phyloP scores from a whole-genome alignment of 306 rosid species.

The Quillaja saponaria region DNA sequence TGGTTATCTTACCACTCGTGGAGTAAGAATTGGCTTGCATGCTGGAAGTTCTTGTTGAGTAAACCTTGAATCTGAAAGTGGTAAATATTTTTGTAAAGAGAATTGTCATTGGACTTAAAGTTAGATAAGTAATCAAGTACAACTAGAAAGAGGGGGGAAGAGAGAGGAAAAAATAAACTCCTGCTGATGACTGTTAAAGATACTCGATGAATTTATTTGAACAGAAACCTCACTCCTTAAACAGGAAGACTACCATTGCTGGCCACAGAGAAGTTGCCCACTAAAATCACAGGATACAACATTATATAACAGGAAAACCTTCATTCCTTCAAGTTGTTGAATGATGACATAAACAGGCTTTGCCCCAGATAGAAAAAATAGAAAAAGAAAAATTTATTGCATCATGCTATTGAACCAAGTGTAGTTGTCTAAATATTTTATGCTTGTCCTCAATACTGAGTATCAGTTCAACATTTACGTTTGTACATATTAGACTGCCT shows the following conservation, averaged over 20 bases:
- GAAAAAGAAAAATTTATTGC: constrained; percentile 11
- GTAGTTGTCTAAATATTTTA: not conserved
- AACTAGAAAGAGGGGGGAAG: constrained; percentile 16
- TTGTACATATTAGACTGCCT: no score
- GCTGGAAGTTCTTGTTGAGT: constrained; percentile 99
- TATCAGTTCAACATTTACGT: no score
- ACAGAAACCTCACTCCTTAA: not conserved
- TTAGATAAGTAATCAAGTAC: not conserved
- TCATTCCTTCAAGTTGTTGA: no score
- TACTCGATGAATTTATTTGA: constrained; percentile 13
- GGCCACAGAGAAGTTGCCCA: not conserved
- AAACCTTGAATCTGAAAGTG: constrained; percentile 75
- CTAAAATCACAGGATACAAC: no score
- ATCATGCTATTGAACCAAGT: constrained; percentile 9
- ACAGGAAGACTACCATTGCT: not conserved
- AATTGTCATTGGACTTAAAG: constrained; percentile 4
- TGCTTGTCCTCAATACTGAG: no score
- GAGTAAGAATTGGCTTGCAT: constrained; percentile 97
- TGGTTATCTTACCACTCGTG: constrained; percentile 60
- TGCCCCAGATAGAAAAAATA: not conserved
- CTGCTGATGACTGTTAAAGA: no score
- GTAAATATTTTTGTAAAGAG: constrained; percentile 14
- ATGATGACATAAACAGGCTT: no score
- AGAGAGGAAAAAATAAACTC: no score
- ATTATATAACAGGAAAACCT: no score